Evolutionary conservation across 2,329 filamentous ascomycete species (phyloP).

Genomic region (Epichloe brachyelytri): DNA sequence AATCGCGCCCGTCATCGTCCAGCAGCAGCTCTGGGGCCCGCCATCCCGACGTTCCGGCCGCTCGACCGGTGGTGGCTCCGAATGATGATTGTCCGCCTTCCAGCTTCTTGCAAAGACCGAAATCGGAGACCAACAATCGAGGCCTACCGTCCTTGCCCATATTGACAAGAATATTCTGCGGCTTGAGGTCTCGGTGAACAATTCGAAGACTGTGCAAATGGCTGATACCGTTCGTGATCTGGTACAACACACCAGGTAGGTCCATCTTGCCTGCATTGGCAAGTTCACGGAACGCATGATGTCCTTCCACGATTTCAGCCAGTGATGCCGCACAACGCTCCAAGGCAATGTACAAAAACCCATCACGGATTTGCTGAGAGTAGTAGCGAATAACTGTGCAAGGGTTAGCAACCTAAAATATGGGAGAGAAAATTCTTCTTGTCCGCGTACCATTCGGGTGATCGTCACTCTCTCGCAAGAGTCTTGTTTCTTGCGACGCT

Average conservation of each 20-base stretch:
- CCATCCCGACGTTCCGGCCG: conserved; percentile 90
- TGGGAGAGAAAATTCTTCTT: background rate
- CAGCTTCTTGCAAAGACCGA: conserved; percentile 93
- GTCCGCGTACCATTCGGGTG: conserved; percentile 63
- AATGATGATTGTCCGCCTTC: conserved; percentile 92
- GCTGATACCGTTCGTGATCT: conserved; percentile 78
- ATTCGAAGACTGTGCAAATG: conserved; percentile 88
- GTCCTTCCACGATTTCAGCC: conserved; percentile 78
- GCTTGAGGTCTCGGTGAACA: conserved; percentile 93
- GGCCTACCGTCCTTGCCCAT: conserved; percentile 57
- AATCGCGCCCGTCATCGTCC: conserved; percentile 54
- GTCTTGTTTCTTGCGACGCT: conserved; percentile 81
- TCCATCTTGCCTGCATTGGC: conserved; percentile 63
- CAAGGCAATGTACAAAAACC: conserved; percentile 91
- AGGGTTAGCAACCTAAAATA: background rate
- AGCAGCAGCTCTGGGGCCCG: conserved; percentile 86
- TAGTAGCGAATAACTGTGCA: conserved; percentile 82
- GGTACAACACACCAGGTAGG: conserved; percentile 66
- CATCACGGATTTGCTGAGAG: conserved; percentile 74
- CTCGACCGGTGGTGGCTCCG: conserved; percentile 84
- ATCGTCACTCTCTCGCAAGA: conserved; percentile 86
- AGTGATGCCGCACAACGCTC: conserved; percentile 90
- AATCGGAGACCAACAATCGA: conserved; percentile 91
- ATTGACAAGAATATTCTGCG: conserved; percentile 87
- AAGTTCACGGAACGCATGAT: conserved; percentile 51